Base-by-base conservation (phyloP, 1,284 basidiomycete genomes). In the Amylostereum areolatum region DNA sequence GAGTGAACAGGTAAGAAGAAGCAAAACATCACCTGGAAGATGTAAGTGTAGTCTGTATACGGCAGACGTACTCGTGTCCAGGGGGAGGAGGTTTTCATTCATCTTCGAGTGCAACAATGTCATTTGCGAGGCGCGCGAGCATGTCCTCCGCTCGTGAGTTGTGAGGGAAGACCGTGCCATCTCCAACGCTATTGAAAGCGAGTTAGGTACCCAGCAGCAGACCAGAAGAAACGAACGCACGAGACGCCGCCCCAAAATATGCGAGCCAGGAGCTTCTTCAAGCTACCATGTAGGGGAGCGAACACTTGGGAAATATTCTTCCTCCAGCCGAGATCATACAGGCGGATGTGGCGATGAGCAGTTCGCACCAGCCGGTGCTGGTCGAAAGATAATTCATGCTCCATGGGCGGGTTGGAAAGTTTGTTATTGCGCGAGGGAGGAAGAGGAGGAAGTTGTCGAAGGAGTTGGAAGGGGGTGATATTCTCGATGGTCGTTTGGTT, bases 401-500 rank as follows among this genome's bases (percentile, higher is more conserved):
- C 89, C n/a, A 81, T 62, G 10, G 83, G 84, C 12, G 84, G 84
- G 55, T 81, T 71, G 1, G 84, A 85, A 33, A 85, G 68, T 40
- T 64, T 67, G 55, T 74, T 74, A 7, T 66, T 46, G 39, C 59
- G 69, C 12, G 70, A 65, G 6, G 58, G 60, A 1, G 64, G 80
- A 7, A 85, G 67, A 4, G 75, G 74, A 34, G 86, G 82, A 32
- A 91, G 69, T 58, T 86, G 68, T 48, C 82, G 79, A 44, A 91
- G 72, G 8, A 91, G 75, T 30, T 87, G 68, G 61, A 87, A 89
- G 2, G 88, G 87, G 0, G 88, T 81, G 35, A 93, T 76, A 53
- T 83, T 77, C 62, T 95, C 92, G 30, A 93, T 59, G 0, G 91
- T 94, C 3, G 91, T 92, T 64, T 91, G 86, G 63, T 94, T 94